A percentile compares a stretch with the other conserved stretches of the same genome.
Evolutionary conservation across 2,329 filamentous ascomycete species (phyloP).

Genomic region (Nothopassalora personata): DNA sequence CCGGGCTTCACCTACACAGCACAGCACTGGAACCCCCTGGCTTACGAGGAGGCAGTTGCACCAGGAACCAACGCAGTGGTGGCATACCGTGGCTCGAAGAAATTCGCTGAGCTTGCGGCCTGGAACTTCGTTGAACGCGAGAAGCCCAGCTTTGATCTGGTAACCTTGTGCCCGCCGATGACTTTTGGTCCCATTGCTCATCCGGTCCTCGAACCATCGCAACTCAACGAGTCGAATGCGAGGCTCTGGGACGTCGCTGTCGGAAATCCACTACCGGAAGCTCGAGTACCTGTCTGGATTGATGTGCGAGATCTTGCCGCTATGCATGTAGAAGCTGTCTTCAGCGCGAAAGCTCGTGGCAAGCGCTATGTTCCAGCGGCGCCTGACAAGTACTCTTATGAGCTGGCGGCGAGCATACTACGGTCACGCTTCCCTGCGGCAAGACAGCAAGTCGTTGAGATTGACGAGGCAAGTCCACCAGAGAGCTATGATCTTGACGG

Average conservation of each 20-base stretch:
- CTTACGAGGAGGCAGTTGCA: neutral
- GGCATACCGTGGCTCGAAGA: neutral
- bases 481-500: neutral
- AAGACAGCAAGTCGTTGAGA: neutral
- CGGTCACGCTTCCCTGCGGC: neutral
- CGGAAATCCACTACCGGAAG: neutral
- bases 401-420: neutral
- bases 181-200: neutral
- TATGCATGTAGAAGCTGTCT: neutral
- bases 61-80: neutral
- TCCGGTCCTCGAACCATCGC: neutral
- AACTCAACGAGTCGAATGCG: neutral
- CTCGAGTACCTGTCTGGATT: neutral
- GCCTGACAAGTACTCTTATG: neutral
- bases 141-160: neutral
- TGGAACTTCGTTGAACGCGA: neutral
- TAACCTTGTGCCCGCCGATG: neutral
- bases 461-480: neutral
- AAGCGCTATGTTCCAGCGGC: neutral
- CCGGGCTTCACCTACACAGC: neutral
- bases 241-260: neutral
- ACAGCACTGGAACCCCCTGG: neutral
- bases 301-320: neutral
- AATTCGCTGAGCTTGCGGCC: neutral
- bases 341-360: neutral